Evolutionary conservation across 139 green algal genomes (phyloP), one percentile per base, ranked within the genome.

Genomic region (Mychonastes homosphaera): DNA sequence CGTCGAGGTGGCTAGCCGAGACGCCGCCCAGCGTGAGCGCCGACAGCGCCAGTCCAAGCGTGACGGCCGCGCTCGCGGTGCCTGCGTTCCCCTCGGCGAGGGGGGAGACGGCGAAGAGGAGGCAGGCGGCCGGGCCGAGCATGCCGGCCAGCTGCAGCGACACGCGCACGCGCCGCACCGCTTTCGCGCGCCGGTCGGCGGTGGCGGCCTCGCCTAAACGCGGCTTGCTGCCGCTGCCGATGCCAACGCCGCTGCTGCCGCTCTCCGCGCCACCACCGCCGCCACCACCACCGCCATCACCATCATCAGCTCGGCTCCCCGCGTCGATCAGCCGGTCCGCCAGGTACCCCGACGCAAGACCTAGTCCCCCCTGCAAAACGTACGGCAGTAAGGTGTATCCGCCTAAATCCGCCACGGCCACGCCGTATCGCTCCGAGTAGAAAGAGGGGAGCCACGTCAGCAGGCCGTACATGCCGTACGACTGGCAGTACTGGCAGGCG

Each of bases 381-480:
- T 87, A 89, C 3, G 84, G 84, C 65, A 83, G 50, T 55, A 92
- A 55, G 0, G 84, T 88, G 63, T 87, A 86, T n/a, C 44, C 56
- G 4, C 61, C 76, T 44, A 89, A 58, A 30, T 88, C 62, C 24
- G 51, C 62, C 3, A 90, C 30, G 44, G 79, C 53, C 18, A 92
- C 58, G 1, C 47, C 36, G 41, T 84, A 86, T 18, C 47, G 75
- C 27, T 88, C 81, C 4, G 65, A 58, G 63, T 89, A 92, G 64
- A 84, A 92, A 13, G 81, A 87, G 15, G 84, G 84, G 62, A 92
- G 80, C 84, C 84, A 92, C 56, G 76, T 89, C 19, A 92, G 71
- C 51, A 91, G 54, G 15, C 74, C 78, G 57, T 87, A 89, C 62
- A 86, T 71, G 21, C 79, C 79, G 70, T 81, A 89, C 18, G 50